phyloP scores from a whole-genome alignment of 495 filamentous ascomycete species.

The Aspergillus coremiiformis region DNA sequence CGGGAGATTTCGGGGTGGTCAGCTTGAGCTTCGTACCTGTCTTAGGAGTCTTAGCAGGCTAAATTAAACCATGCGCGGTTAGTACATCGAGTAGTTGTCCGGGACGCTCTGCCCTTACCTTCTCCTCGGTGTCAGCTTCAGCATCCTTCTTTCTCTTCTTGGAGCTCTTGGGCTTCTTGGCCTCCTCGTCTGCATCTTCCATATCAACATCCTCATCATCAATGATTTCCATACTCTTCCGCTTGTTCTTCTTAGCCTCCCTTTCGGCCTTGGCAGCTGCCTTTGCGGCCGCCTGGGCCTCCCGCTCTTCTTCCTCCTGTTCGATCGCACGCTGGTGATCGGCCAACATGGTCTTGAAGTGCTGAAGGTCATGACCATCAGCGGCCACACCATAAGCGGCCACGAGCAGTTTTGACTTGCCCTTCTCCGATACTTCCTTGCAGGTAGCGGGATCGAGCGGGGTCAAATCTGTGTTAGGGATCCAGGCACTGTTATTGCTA shows the following conservation, averaged over 20 bases:
- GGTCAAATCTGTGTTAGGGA: conserved; percentile 67
- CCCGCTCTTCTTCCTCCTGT: conserved; percentile 54
- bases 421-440: conserved; percentile 53
- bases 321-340: conserved; percentile 52
- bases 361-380: conserved; percentile 59
- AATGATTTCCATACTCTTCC: conserved; percentile 49
- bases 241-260: conserved; percentile 53
- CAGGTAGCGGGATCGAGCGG: conserved; percentile 65
- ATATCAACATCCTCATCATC: conserved; percentile 68
- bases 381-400: conserved; percentile 66
- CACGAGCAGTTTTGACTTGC: conserved; percentile 67
- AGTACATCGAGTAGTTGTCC: neutral
- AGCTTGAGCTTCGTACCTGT: conserved; percentile 47
- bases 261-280: conserved; percentile 54
- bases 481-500: conserved; percentile 63
- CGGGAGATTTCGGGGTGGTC: conserved; percentile 45
- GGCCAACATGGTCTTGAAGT: conserved; percentile 68
- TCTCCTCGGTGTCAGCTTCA: conserved; percentile 49
- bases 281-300: conserved; percentile 52
- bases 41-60: conserved; percentile 55
- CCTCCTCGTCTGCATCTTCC: conserved; percentile 55
- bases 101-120: neutral
- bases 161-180: conserved; percentile 46
- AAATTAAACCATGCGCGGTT: conserved; percentile 11
- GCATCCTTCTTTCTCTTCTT: conserved; percentile 67